Base-by-base conservation (phyloP, 2,329 filamentous ascomycete genomes). In the Botrytis cinerea region DNA sequence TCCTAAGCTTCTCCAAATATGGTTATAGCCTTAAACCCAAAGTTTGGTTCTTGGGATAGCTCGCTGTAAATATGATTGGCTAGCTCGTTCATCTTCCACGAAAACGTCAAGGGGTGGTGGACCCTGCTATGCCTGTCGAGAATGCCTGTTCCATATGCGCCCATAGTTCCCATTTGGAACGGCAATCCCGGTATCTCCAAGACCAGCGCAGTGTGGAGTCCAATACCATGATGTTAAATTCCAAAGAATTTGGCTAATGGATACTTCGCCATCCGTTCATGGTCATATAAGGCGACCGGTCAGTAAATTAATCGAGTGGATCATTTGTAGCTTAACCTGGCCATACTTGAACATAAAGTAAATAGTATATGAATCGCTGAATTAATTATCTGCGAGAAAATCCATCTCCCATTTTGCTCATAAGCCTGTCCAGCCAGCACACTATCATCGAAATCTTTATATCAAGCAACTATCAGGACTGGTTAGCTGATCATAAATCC, bases 181-280 rank as follows among this genome's bases (percentile, higher is more conserved):
- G 45, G 59, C 25, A 51, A 66, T 18, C 70, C 70, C 51, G 40
- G 57, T 46, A 35, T 68, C 6, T 62, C 38, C 57, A 51, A 51
- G 40, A 28, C 40, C 32, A 62, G 43, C 28, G 32, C 57, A 71
- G 57, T 28, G 54, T 64, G 57, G n/a, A 40, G 35, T 60, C 32
- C 38, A 38, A 51, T 71, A n/a, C 59, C 22, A 64, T 71, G 22
- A 43, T 64, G 35, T 5, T 46, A 32, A 64, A 35, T 51, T 38
- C 45, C 45, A 43, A 20, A 54, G 40, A 51, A 51, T 54, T 45
- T 66, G 70, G 40, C 51, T 70, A 32, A 32, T 18, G 35, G 35
- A 43, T 57, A n/a, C 46, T 57, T 64, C 60, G 70, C 70, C 70
- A 57, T 51, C 35, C 7, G 46, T 20, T 25, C 59, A 71, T 71